Evolutionary conservation across 257 asterid genomes (phyloP).

Genomic region (Osmanthus fragrans): DNA sequence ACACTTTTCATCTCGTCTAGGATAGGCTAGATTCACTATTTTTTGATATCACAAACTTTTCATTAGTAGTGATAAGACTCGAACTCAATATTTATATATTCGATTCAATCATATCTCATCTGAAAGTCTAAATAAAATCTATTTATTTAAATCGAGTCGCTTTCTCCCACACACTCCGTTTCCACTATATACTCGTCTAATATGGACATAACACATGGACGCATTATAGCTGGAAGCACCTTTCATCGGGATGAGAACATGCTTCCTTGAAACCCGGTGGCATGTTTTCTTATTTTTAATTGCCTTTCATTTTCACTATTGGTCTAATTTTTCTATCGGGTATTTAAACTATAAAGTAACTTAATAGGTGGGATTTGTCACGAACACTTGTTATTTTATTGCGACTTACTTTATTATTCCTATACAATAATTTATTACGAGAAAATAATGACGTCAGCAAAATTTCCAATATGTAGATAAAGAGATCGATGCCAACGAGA

Average conservation of each 20-base stretch:
- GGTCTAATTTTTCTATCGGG: too few species aligned
- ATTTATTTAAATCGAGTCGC: background rate
- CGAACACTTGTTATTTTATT: background rate
- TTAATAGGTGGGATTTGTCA: background rate
- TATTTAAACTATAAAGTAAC: too few species aligned
- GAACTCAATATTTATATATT: too few species aligned
- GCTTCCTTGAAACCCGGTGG: slow-evolving; percentile 40
- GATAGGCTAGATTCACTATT: too few species aligned
- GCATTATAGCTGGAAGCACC: slow-evolving; percentile 22
- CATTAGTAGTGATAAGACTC: too few species aligned
- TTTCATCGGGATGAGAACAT: slow-evolving; percentile 35
- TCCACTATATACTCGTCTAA: background rate
- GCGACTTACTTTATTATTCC: background rate
- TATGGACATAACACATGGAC: slow-evolving; percentile 22
- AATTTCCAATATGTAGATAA: too few species aligned
- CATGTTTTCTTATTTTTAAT: background rate
- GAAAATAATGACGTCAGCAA: too few species aligned
- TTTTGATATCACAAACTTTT: too few species aligned
- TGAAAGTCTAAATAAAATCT: too few species aligned
- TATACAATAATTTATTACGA: too few species aligned
- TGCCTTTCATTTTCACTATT: background rate
- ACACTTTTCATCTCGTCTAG: too few species aligned
- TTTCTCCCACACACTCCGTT: background rate
- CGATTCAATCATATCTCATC: background rate
- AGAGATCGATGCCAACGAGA: too few species aligned